Percentiles rank a stretch among this genome's conserved stretches.
Conservation (phyloP, 345 rosid genomes). For the Geranium rotundifolium region DNA sequence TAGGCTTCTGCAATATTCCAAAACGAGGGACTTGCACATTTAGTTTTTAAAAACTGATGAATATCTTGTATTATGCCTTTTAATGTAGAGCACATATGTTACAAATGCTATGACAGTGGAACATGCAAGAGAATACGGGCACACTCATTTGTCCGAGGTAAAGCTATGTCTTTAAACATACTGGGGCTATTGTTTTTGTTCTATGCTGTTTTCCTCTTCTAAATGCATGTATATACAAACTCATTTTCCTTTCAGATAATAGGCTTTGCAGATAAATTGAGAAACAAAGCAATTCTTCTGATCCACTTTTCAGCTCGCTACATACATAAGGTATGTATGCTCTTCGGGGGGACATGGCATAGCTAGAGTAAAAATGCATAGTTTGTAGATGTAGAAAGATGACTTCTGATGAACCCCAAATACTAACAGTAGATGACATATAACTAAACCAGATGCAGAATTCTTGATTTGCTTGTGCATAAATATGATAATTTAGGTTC, state of each 20-base stretch:
- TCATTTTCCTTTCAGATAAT: conserved; percentile 36
- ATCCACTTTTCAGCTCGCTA: conserved; percentile 94
- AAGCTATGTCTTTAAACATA: conserved; percentile 1
- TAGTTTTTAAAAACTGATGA: too few species aligned
- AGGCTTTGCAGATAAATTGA: conserved; percentile 49
- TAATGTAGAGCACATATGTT: conserved; percentile 67
- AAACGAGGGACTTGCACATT: too few species aligned
- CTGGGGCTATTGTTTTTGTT: background rate
- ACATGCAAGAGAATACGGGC: conserved; percentile 92
- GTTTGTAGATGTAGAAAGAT: too few species aligned
- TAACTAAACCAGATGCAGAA: too few species aligned
- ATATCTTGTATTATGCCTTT: background rate
- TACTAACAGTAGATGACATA: too few species aligned
- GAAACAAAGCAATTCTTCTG: conserved; percentile 75
- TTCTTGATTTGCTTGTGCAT: too few species aligned
- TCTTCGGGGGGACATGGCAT: too few species aligned
- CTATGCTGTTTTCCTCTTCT: background rate
- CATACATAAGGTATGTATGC: conserved; percentile 38
- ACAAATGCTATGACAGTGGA: conserved; percentile 53
- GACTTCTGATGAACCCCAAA: too few species aligned
- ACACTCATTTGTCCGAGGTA: conserved; percentile 80
- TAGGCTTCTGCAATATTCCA: too few species aligned
- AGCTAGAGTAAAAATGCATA: too few species aligned
- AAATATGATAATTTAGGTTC: background rate
- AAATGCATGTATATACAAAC: background rate